Base-by-base conservation (phyloP, 192 early-diverging fungal species). In the Neocallimastix lanati region DNA sequence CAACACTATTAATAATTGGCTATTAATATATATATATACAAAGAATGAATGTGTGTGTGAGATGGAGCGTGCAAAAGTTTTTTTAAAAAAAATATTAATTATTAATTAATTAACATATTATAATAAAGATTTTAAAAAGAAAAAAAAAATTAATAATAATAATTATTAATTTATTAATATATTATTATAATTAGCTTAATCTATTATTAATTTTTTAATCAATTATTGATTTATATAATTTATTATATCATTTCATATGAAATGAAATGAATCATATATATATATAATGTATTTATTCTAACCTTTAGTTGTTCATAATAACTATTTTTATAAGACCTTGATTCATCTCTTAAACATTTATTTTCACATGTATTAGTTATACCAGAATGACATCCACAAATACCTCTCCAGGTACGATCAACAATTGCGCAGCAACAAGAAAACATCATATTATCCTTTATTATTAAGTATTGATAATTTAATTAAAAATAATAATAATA, bases 381-480 rank as follows among this genome's bases (percentile, higher is more conserved):
- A 0, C 86, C 84, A 30, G 84, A 83, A 80, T 91, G 90, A 85
- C 97, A 98, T 81, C 89, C 89, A 83, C 97, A 98, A 5, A 98
- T 92, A 0, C 92, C 84, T 4, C 82, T 84, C 97, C 97, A 98
- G 0, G 86, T 87, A 36, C 90, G 90, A 77, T 91, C 90, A 16
- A 92, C 93, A 50, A 91, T 91, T 15, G 91, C 97, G 85, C 97
- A 98, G 85, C 97, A 98, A 86, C 97, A 98, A 3, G 94, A 96
- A 81, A 97, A 98, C 80, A 98, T 88, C 15, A 93, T 86, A 83
- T 98, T 98, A 86, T 98, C 96, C 91, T 92, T 81, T 87, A 78
- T 88, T 87, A n/a, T 76, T 50, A n/a, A 67, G 79, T 12, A 81
- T 40, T 11, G 87, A 85, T 27, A 83, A 82, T 85, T 87, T 21